Evolutionary conservation across 208 protist species (phyloP).

Genomic region (Novymonas esmeraldas): DNA sequence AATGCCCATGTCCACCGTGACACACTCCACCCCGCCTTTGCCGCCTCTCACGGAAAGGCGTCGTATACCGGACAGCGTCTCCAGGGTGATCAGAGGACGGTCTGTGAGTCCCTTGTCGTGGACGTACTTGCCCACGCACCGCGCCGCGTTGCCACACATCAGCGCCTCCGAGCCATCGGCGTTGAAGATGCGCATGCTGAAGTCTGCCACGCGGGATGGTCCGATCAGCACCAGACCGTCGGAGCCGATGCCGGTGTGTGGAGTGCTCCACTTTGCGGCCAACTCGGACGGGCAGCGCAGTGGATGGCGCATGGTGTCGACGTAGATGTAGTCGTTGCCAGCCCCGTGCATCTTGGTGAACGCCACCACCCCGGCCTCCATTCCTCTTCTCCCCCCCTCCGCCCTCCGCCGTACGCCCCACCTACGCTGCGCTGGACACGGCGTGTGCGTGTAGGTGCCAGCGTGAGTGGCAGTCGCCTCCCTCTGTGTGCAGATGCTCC

Average conservation of each 20-base stretch:
- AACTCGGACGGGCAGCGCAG: background rate
- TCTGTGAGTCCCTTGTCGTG: background rate
- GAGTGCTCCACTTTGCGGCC: constrained; percentile 8
- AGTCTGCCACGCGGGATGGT: constrained; percentile 2
- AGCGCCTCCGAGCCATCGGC: constrained; percentile 6
- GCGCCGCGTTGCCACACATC: constrained; percentile 15
- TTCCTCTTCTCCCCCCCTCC: too few relatives aligned
- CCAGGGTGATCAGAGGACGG: constrained; percentile 1
- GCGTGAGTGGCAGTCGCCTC: too few relatives aligned
- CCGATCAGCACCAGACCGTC: constrained; percentile 17
- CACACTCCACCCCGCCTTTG: background rate
- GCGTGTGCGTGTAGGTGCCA: too few relatives aligned
- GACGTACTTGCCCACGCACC: constrained; percentile 9
- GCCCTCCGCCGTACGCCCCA: too few relatives aligned
- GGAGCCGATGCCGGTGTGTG: constrained; percentile 8
- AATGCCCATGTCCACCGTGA: constrained; percentile 3
- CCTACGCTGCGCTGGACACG: too few relatives aligned
- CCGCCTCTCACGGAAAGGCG: background rate
- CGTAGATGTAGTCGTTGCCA: constrained; percentile 15
- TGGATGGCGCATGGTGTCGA: background rate
- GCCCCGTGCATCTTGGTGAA: constrained; percentile 14
- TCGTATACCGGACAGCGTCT: constrained; percentile 3
- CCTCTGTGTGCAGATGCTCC: too few relatives aligned
- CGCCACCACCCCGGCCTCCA: too few relatives aligned
- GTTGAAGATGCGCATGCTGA: constrained; percentile 22